A percentile compares a stretch with the other conserved stretches of the same genome.
Evolutionary conservation across 106 monocot species (phyloP).

Genomic region (Dendrobium chrysotoxum): DNA sequence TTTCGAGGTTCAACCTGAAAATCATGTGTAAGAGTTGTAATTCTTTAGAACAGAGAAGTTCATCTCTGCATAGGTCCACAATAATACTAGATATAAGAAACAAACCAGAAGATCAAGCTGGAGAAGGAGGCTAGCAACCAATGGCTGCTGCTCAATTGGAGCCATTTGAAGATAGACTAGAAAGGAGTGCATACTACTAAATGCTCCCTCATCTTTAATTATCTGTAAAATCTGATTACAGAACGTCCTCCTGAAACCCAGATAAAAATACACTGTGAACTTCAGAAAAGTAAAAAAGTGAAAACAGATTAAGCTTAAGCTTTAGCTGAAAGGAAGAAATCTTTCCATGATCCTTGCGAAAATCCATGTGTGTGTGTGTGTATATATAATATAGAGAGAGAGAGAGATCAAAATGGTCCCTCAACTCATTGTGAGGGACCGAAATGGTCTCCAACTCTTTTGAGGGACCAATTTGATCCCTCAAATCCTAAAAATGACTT

Average conservation of each 20-base stretch:
- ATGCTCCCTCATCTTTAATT: constrained; percentile 49
- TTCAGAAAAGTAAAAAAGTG: background rate
- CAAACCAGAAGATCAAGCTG: constrained; percentile 57
- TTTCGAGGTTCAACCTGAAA: constrained; percentile 51
- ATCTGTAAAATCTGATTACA: constrained; percentile 39
- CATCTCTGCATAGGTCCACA: background rate
- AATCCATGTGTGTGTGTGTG: background rate
- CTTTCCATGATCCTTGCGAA: background rate
- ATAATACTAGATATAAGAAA: background rate
- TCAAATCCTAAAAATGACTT: no score
- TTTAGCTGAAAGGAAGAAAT: background rate
- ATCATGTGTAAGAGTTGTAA: background rate
- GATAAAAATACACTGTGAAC: background rate
- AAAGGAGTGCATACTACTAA: constrained; percentile 52
- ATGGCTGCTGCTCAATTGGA: constrained; percentile 38
- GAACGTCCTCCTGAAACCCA: constrained; percentile 34
- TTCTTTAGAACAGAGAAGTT: background rate
- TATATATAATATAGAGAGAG: no score
- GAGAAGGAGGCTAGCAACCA: constrained; percentile 48
- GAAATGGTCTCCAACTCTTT: no score
- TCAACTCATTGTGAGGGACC: no score
- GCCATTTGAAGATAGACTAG: constrained; percentile 49
- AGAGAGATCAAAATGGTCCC: no score
- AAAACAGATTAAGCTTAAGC: background rate
- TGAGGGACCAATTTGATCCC: no score